These are phyloP conservation scores for Aspergillus sclerotiicarbonarius DNA, from an alignment of 495 filamentous ascomycete species.

Conservation along the genomic window DNA sequence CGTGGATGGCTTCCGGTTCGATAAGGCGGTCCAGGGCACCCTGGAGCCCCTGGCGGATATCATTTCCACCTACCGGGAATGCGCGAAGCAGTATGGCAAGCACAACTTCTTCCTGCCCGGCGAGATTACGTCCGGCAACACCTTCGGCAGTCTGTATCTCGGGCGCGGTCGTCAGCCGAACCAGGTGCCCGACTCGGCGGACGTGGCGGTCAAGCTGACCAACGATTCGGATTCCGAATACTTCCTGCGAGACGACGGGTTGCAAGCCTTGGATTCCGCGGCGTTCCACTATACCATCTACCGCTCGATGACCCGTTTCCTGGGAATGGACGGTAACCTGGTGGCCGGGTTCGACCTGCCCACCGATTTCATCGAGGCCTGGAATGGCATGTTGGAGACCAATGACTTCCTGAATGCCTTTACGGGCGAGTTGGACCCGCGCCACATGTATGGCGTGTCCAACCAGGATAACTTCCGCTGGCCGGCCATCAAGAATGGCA, in stretches of 20 bases:
- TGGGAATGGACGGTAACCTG: conserved; percentile 48
- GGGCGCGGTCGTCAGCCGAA: conserved; percentile 37
- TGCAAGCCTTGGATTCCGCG: conserved; percentile 42
- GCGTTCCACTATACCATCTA: conserved; percentile 53
- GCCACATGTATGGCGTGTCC: conserved; percentile 50
- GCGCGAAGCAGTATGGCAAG: conserved; percentile 40
- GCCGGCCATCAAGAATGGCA: conserved; percentile 50
- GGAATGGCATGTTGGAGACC: conserved; percentile 40
- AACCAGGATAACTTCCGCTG: conserved; percentile 55
- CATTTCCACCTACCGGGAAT: conserved; percentile 37
- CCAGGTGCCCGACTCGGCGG: conserved; percentile 31
- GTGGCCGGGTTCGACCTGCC: conserved; percentile 38
- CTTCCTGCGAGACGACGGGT: conserved; percentile 33
- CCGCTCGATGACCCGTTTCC: conserved; percentile 46
- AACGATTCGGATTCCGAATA: conserved; percentile 23
- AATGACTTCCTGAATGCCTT: conserved; percentile 50
- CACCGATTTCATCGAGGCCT: conserved; percentile 44
- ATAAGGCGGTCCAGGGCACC: conserved; percentile 48
- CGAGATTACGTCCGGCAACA: conserved; percentile 42
- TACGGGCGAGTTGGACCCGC: conserved; percentile 50
- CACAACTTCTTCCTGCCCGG: conserved; percentile 51
- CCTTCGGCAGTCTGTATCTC: conserved; percentile 35
- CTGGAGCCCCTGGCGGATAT: conserved; percentile 46
- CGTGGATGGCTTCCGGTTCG: conserved; percentile 50
- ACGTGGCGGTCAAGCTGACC: conserved; percentile 33